These are phyloP conservation scores for Pichia sporocuriosa DNA, from an alignment of 805 yeast genomes.

Conservation along the genomic window DNA sequence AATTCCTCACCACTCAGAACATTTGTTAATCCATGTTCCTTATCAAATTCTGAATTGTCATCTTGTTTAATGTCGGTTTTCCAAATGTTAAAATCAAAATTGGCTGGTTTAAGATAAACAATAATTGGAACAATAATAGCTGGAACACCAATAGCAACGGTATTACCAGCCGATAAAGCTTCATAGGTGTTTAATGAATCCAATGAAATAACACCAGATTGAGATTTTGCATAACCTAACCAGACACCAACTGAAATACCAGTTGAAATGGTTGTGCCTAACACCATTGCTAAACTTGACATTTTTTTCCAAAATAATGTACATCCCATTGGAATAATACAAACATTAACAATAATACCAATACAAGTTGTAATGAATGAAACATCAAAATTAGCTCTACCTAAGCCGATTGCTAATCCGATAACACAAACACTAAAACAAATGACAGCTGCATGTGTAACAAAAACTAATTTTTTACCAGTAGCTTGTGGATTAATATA, in stretches of 20 bases:
- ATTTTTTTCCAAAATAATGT: constrained; percentile 41
- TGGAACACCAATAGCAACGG: constrained; percentile 48
- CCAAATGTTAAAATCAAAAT: constrained; percentile 46
- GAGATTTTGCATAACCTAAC: constrained; percentile 32
- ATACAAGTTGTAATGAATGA: constrained; percentile 47
- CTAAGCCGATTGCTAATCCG: constrained; percentile 44
- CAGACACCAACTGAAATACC: constrained; percentile 38
- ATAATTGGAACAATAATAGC: constrained; percentile 38
- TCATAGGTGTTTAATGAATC: constrained; percentile 41
- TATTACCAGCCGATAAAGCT: constrained; percentile 51
- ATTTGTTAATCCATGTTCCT: constrained; percentile 25
- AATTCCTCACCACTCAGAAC: constrained; percentile 26
- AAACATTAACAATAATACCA: constrained; percentile 50
- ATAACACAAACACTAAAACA: constrained; percentile 39
- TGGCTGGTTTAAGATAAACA: constrained; percentile 38
- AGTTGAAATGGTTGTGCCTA: constrained; percentile 40
- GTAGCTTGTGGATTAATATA: constrained; percentile 44
- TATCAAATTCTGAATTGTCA: constrained; percentile 33
- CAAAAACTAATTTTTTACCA: constrained; percentile 39
- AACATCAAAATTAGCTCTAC: constrained; percentile 45
- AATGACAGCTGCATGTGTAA: constrained; percentile 40
- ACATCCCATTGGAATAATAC: constrained; percentile 44
- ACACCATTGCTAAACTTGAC: constrained; percentile 39
- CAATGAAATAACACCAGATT: constrained; percentile 21
- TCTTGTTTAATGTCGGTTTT: constrained; percentile 35